These are phyloP conservation scores for Trichoderma atroviride DNA, from an alignment of 2,329 filamentous ascomycete species.

Conservation along the genomic window DNA sequence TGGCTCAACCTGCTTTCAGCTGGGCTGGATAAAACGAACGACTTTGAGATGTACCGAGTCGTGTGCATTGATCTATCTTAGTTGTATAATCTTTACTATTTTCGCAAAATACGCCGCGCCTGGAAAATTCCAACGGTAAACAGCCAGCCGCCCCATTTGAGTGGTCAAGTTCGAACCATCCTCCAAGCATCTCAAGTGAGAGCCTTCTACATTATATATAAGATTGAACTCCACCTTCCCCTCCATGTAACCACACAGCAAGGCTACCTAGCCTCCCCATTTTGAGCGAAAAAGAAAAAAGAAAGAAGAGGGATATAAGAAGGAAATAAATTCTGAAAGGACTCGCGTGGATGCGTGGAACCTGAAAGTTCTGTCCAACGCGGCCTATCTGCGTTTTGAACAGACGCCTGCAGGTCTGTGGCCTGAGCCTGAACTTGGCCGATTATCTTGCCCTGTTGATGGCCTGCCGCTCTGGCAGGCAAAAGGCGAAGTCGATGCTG, in stretches of 20 bases:
- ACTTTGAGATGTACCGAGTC: neutral
- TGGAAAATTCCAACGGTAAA: neutral
- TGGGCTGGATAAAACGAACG: neutral
- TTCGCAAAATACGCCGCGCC: neutral
- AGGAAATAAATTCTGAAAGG: neutral
- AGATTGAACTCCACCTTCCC: neutral
- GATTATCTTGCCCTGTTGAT: constrained; percentile 13
- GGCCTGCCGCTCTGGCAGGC: neutral
- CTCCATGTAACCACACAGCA: constrained; percentile 6
- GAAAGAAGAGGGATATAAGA: constrained; percentile 10
- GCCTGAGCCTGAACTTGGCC: neutral
- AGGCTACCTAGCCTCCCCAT: neutral
- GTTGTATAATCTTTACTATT: neutral
- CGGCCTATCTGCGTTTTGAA: constrained; percentile 19
- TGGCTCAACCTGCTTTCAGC: neutral
- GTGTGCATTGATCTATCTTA: neutral
- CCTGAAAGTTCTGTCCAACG: neutral
- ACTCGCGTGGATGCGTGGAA: constrained; percentile 3
- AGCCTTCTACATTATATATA: neutral
- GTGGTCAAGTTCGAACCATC: neutral
- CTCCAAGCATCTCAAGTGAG: neutral
- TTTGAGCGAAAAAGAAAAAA: neutral
- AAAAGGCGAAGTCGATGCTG: constrained; percentile 7
- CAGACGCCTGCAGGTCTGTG: constrained; percentile 20
- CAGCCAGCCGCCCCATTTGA: neutral